Evolutionary conservation across 331 rosid species (phyloP).

Genomic region (Saraca asoca): DNA sequence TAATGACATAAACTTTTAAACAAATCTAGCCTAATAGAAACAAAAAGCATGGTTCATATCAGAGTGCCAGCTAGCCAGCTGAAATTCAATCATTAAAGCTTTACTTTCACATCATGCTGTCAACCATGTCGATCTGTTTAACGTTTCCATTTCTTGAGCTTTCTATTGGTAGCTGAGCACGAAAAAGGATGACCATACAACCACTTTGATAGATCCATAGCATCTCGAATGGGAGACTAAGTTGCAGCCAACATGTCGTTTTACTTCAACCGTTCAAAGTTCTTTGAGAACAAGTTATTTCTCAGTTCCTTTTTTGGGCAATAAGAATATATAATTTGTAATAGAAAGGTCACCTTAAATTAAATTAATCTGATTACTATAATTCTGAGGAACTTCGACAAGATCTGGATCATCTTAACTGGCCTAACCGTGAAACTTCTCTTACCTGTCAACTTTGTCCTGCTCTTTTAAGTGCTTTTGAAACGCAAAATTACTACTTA

Average conservation of each 20-base stretch:
- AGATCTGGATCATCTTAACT: constrained; percentile 23
- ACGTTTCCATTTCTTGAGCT: constrained; percentile 27
- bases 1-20: too few species aligned
- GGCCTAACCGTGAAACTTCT: constrained; percentile 21
- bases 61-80: not conserved
- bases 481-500: too few species aligned
- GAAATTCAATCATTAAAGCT: constrained; percentile 24
- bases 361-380: not conserved
- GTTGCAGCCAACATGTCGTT: constrained; percentile 20
- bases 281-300: constrained; percentile 31
- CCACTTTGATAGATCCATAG: constrained; percentile 42
- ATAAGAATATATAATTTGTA: not conserved
- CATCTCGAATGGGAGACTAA: constrained; percentile 27
- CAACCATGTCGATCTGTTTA: constrained; percentile 13
- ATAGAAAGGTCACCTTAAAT: constrained; percentile 42
- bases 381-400: constrained; percentile 29
- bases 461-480: not conserved
- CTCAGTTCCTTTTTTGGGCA: not conserved
- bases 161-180: constrained; percentile 29
- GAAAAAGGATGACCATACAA: constrained; percentile 28
- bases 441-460: not conserved
- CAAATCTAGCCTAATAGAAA: too few species aligned
- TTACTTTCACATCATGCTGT: constrained; percentile 10
- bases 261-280: constrained; percentile 30
- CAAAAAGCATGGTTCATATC: too few species aligned